phyloP scores from a whole-genome alignment of 2,329 filamentous ascomycete genomes.

The Apiospora phragmitis region DNA sequence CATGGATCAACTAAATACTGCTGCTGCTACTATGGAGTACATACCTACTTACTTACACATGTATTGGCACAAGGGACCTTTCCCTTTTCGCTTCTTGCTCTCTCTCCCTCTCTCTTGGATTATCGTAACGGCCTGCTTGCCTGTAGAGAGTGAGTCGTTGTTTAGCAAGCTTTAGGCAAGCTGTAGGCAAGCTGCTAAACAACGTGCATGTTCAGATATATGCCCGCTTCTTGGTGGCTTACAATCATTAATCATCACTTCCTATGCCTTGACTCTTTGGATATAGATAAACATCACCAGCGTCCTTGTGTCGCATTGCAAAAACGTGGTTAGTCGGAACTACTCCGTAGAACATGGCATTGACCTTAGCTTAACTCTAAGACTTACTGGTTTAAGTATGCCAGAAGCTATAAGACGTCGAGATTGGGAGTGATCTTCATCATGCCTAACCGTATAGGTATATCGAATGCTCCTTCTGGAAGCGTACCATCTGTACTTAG shows the following conservation, averaged over 20 bases:
- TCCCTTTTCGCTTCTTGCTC: not conserved
- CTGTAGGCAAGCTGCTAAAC: too few species aligned
- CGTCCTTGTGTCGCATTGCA: not conserved
- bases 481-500: not conserved
- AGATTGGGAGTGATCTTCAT: not conserved
- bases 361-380: not conserved
- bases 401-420: not conserved
- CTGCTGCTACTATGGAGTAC: not conserved
- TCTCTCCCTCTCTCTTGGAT: too few species aligned
- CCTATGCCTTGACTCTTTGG: not conserved
- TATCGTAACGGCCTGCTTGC: not conserved
- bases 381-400: not conserved
- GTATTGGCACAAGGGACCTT: not conserved
- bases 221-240: not conserved
- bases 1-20: not conserved
- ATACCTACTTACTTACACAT: not conserved
- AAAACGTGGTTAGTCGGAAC: not conserved
- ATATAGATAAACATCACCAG: too few species aligned
- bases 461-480: not conserved
- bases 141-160: too few species aligned
- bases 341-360: not conserved
- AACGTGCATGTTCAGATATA: not conserved
- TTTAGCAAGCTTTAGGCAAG: too few species aligned
- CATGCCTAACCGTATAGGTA: not conserved
- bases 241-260: not conserved